Evolutionary conservation across 805 yeast species (phyloP), one percentile per base, ranked within the genome.

Genomic region (Kurtzmaniella fragi): DNA sequence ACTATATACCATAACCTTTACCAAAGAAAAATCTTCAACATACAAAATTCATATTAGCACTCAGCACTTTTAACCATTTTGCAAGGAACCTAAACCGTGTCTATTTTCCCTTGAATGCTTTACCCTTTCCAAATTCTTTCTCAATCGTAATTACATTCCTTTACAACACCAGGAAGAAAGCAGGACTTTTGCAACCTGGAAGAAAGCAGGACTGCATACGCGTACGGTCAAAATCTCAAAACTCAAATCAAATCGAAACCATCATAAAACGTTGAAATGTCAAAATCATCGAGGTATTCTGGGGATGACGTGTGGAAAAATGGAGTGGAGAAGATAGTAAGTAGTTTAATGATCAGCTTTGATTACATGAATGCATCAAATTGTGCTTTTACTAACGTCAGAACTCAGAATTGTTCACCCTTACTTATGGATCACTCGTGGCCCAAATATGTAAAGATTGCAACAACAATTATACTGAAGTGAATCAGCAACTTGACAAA

Each of bases 231-330:
- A n/a, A n/a, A n/a, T n/a, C n/a, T n/a, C n/a, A n/a, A n/a, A n/a
- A n/a, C n/a, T n/a, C n/a, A n/a, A n/a, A n/a, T n/a, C 31, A 28
- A 28, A 28, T 23, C 37, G 37, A 33, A 39, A 36, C 45, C 47
- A 4, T 44, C 39, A 33, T 49, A 26, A 42, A 48, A 25, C 17
- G 33, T 13, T 44, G 47, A 42, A 32, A 57, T 56, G 62, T 57
- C 61, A 17, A 56, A 55, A 39, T 42, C 49, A 10, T 27, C 45
- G 10, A 50, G 54, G 37, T 45, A 49, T 41, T 67, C 78, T 14
- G 91, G 95, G 26, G 98, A 91, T 42, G 97, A 90, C 41, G 78
- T 89, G 35, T 91, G 97, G 96, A 88, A 86, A 62, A 82, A 78
- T 54, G 77, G 77, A 48, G 85, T 84, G 31, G 96, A 88, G 50